Evolutionary conservation across 345 rosid species (phyloP), one percentile per base, ranked within the genome.

Genomic region (Eucalyptus pauciflora): DNA sequence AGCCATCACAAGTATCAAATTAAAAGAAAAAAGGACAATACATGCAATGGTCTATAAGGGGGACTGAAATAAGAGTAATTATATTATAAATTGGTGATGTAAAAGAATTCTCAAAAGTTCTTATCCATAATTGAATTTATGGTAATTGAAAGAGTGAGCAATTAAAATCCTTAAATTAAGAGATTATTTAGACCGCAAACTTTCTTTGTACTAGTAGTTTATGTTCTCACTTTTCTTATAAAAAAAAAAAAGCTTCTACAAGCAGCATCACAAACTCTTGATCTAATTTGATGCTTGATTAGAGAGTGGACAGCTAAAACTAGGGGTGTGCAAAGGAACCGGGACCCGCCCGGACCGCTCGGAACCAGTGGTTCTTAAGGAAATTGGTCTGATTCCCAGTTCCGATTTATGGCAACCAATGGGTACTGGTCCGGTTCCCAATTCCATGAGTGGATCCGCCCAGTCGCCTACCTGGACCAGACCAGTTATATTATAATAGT

Each of bases 321-420:
- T n/a, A 51, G 8, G 1, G 20, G 54, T 51, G 54, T 50, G 17
- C 52, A 50, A 50, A 50, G 18, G 7, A 50, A 50, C 6, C 15
- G 7, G 7, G 20, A 50, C 7, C 52, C 0, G 3, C 20, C 3
- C 3, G 0, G 0, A 50, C 18, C 1, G 1, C 52, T 16, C 20
- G 1, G 17, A 50, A 50, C 7, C 20, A 3, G 3, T 50, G 52
- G 52, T 50, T 50, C 20, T 50, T 50, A 50, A 50, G 20, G 52
- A 7, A 50, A 50, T 1, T 3, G 15, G 3, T 50, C 52, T 3
- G 7, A 0, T 50, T 50, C 17, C 52, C 7, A 0, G 1, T 50
- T 50, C 52, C 7, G 15, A 50, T 50, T 15, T 15, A 15, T 50
- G 18, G 3, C 3, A 50, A 50, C 52, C 1, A 0, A 3, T 50